Evolutionary conservation across 768 basidiomycete genomes (phyloP).

Genomic region (Boletus barrowsii): DNA sequence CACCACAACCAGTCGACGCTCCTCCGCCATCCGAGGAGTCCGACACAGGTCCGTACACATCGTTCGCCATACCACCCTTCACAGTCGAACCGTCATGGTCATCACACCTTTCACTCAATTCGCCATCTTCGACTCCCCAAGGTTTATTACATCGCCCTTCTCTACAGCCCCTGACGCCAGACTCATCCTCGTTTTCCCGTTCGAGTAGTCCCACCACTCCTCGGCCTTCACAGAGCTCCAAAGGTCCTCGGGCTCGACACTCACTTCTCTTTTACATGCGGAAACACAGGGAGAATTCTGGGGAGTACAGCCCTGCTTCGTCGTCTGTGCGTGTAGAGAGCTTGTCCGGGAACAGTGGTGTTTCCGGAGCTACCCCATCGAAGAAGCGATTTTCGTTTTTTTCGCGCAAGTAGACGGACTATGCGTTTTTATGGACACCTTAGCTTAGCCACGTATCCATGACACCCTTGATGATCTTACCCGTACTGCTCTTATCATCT

Average conservation of each 20-base stretch:
- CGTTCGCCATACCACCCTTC: constrained; percentile 29
- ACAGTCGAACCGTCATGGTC: constrained; percentile 18
- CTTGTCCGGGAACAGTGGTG: constrained; percentile 3
- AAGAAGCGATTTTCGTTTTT: constrained; percentile 32
- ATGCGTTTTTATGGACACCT: constrained; percentile 8
- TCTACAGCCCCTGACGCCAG: constrained; percentile 29
- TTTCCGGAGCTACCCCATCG: not conserved
- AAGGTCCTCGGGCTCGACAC: constrained; percentile 25
- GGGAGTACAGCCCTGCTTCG: constrained; percentile 24
- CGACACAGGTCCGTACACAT: constrained; percentile 32
- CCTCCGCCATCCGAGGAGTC: constrained; percentile 33
- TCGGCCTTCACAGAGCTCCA: constrained; percentile 23
- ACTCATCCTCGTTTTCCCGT: constrained; percentile 30
- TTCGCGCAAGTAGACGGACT: constrained; percentile 27
- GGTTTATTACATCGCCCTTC: constrained; percentile 20
- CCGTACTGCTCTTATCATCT: constrained; percentile 5
- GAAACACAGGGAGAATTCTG: constrained; percentile 18
- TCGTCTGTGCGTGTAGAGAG: constrained; percentile 22
- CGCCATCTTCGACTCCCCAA: constrained; percentile 19
- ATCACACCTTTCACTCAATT: constrained; percentile 18
- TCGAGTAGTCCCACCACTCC: constrained; percentile 31
- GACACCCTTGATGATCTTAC: constrained; percentile 14
- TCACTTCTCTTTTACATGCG: constrained; percentile 34
- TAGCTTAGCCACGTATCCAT: constrained; percentile 13
- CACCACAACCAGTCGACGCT: constrained; percentile 13